These are phyloP conservation scores for Furcasterigmium furcatum DNA, from an alignment of 2,329 filamentous ascomycete genomes.

Conservation along the genomic window DNA sequence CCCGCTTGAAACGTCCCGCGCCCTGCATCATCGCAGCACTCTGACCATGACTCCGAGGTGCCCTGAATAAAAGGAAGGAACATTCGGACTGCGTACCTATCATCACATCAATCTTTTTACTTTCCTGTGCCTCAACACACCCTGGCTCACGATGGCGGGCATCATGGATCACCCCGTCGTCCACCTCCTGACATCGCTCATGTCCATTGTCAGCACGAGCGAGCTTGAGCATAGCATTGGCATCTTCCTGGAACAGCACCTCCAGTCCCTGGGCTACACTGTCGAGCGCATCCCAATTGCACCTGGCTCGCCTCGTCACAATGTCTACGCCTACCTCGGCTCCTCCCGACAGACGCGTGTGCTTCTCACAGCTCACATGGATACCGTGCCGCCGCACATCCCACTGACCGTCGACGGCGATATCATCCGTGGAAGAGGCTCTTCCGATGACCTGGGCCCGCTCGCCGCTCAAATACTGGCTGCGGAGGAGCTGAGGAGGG, in stretches of 20 bases:
- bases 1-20: no score
- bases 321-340: slow-evolving; percentile 34
- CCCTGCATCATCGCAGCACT: no score
- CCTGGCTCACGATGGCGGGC: no score
- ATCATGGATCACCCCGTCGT: no score
- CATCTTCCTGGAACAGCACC: slow-evolving; percentile 25
- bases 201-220: slow-evolving; percentile 30
- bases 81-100: no score
- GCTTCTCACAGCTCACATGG: slow-evolving; percentile 30
- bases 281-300: slow-evolving; percentile 30
- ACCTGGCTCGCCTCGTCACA: slow-evolving; percentile 25
- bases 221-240: slow-evolving; percentile 31
- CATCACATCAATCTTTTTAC: no score
- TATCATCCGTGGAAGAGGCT: slow-evolving; percentile 43
- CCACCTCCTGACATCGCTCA: slow-evolving; percentile 25
- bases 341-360: slow-evolving; percentile 21
- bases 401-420: slow-evolving; percentile 37
- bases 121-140: no score
- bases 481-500: slow-evolving; percentile 11
- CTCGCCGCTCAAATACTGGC: slow-evolving; percentile 22
- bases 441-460: slow-evolving; percentile 29
- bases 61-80: no score
- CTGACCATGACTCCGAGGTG: no score
- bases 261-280: slow-evolving; percentile 26
- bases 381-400: slow-evolving; percentile 47